Evolutionary conservation across 345 rosid genomes (phyloP).

Genomic region (Moringa oleifera): DNA sequence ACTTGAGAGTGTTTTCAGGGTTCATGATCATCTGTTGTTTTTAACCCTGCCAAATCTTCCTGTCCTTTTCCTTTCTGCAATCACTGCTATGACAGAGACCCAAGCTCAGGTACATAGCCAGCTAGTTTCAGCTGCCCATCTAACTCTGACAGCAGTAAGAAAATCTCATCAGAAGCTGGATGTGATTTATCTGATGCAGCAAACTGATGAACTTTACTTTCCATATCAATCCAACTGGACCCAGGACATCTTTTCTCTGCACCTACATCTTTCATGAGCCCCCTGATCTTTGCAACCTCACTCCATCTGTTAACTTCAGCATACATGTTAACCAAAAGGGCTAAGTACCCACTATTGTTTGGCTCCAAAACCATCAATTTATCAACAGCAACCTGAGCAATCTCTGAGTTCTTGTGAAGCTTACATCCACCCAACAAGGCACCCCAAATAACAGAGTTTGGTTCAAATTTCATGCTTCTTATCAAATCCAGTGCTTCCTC

Average conservation of each 20-base stretch:
- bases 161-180: conserved; percentile 37
- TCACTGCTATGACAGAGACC: conserved; percentile 2
- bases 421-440: conserved; percentile 64
- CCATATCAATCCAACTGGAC: conserved; percentile 64
- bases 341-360: conserved; percentile 47
- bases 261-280: conserved; percentile 47
- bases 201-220: conserved; percentile 41
- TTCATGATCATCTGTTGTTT: no score
- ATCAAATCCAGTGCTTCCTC: conserved; percentile 57
- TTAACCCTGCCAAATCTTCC: no score
- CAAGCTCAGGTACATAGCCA: conserved; percentile 14
- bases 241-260: conserved; percentile 59
- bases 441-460: conserved; percentile 78
- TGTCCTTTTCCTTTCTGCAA: no score
- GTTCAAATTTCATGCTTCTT: conserved; percentile 39
- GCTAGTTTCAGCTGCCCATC: conserved; percentile 46
- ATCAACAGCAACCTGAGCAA: conserved; percentile 47
- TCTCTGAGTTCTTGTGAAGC: conserved; percentile 54
- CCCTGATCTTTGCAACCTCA: conserved; percentile 54
- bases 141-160: conserved; percentile 41
- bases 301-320: conserved; percentile 66
- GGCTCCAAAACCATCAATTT: conserved; percentile 62
- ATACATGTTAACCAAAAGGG: conserved; percentile 54
- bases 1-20: background rate
- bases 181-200: conserved; percentile 63